phyloP scores from a whole-genome alignment of 257 asterid species.

The Solanum phureja region DNA sequence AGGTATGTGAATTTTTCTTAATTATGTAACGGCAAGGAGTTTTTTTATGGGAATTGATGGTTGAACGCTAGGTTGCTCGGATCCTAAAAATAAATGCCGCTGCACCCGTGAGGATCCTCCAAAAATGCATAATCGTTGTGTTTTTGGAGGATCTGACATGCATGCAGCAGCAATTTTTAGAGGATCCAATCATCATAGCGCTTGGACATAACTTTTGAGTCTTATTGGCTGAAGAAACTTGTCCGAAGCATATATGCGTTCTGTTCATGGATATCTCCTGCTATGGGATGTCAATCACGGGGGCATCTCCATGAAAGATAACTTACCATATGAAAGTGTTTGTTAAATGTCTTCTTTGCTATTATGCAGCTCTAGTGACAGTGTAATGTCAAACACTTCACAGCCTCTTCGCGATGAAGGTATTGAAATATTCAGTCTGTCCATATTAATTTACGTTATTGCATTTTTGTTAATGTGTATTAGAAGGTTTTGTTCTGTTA shows the following conservation, averaged over 20 bases:
- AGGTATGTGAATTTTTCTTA: background rate
- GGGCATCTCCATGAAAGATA: background rate
- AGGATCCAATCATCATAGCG: background rate
- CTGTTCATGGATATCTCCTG: background rate
- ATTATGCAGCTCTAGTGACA: background rate
- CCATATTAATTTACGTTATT: background rate
- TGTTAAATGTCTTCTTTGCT: background rate
- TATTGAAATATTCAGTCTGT: background rate
- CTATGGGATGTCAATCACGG: background rate
- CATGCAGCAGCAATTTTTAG: background rate
- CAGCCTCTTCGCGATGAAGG: background rate
- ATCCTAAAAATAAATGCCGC: background rate
- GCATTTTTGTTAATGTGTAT: background rate
- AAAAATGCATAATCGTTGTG: background rate
- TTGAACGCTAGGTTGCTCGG: background rate
- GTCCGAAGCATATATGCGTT: background rate
- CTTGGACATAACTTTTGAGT: background rate
- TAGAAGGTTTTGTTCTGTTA: background rate
- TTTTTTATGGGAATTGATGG: background rate
- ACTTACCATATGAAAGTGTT: background rate
- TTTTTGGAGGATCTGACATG: background rate
- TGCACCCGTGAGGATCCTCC: background rate
- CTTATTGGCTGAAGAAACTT: background rate
- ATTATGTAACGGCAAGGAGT: background rate
- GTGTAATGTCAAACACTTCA: background rate